Conservation (phyloP, 805 yeast genomes). For the Saccharomycopsis sp. region DNA sequence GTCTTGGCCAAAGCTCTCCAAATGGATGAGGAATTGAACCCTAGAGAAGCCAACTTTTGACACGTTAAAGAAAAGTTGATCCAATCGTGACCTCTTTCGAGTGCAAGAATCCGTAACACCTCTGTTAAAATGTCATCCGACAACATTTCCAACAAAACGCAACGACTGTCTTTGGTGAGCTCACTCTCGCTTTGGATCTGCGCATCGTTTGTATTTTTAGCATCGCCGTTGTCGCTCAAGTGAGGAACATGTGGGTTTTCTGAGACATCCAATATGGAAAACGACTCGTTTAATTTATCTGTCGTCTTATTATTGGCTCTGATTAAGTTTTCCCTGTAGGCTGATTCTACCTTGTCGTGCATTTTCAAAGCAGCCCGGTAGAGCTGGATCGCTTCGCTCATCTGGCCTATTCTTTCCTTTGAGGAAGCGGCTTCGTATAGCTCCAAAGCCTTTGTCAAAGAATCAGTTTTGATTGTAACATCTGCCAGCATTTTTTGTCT, state of each 20-base stretch:
- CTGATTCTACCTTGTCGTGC: slow-evolving; percentile 50
- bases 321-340: slow-evolving; percentile 42
- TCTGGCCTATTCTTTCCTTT: slow-evolving; percentile 62
- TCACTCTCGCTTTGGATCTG: not conserved
- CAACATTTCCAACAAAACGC: slow-evolving; percentile 34
- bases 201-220: not conserved
- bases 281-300: not conserved
- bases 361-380: slow-evolving; percentile 66
- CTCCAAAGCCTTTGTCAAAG: slow-evolving; percentile 41
- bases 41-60: slow-evolving; percentile 30
- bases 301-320: not conserved
- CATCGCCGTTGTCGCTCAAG: too few species aligned
- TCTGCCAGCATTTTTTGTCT: too few species aligned
- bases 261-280: not conserved
- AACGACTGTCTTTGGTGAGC: slow-evolving; percentile 21
- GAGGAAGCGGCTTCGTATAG: slow-evolving; percentile 62
- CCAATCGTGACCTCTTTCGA: slow-evolving; percentile 53
- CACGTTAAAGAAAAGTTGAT: slow-evolving; percentile 53
- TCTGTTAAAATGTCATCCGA: slow-evolving; percentile 52
- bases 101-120: slow-evolving; percentile 40
- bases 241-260: too few species aligned
- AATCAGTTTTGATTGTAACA: too few species aligned
- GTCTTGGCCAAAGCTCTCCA: slow-evolving; percentile 12
- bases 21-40: slow-evolving; percentile 12
- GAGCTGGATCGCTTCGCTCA: slow-evolving; percentile 72